Evolutionary conservation across 2,329 filamentous ascomycete species (phyloP).

Genomic region (Diaporthe australafricana): DNA sequence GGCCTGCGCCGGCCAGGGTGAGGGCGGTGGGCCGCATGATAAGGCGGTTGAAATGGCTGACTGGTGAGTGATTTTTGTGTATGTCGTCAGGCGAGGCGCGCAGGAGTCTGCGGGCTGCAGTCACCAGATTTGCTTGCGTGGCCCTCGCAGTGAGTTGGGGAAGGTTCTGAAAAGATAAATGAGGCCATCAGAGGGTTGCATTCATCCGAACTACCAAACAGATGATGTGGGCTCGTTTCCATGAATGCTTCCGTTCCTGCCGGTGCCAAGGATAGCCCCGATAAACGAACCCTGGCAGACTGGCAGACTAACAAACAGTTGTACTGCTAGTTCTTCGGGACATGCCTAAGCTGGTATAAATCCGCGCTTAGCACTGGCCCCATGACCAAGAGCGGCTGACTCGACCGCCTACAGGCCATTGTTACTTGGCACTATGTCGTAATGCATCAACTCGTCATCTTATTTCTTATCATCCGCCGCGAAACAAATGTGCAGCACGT

Average conservation of each 20-base stretch:
- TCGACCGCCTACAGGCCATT: background rate
- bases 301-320: background rate
- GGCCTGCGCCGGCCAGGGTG: slow-evolving; percentile 17
- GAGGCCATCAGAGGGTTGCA: background rate
- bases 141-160: background rate
- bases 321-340: background rate
- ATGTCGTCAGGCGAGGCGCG: background rate
- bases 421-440: slow-evolving; percentile 2
- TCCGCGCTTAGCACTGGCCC: background rate
- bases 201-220: background rate
- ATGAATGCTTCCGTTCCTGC: background rate
- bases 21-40: background rate
- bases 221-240: background rate
- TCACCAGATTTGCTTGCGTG: background rate
- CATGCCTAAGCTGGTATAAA: slow-evolving; percentile 5
- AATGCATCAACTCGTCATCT: background rate
- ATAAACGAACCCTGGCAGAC: background rate
- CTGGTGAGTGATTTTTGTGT: background rate
- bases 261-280: slow-evolving; percentile 1
- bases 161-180: background rate
- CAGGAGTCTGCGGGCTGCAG: background rate
- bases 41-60: rapidly evolving
- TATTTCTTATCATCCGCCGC: background rate
- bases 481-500: no score
- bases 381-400: slow-evolving; percentile 13